phyloP scores from a whole-genome alignment of 495 filamentous ascomycete genomes.

The Penicillium coprophilum region DNA sequence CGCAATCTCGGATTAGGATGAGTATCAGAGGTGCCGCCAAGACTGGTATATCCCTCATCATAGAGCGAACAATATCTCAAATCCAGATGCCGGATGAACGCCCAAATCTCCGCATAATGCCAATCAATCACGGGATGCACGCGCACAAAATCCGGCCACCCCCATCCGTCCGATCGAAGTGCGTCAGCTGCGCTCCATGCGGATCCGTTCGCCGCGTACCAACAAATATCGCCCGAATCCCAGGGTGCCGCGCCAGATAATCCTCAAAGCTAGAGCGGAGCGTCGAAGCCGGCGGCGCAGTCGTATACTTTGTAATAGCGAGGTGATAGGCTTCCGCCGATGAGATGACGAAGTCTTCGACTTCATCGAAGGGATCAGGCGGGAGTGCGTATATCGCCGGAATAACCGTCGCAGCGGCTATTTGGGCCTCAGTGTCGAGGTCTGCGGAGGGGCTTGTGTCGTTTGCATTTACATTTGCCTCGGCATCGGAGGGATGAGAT shows the following conservation, averaged over 20 bases:
- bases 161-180: conserved; percentile 86
- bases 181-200: conserved; percentile 71
- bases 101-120: conserved; percentile 96
- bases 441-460: conserved; percentile 11
- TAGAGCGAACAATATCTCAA: conserved; percentile 85
- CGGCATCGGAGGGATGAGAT: neutral
- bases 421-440: conserved; percentile 16
- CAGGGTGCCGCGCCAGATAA: conserved; percentile 63
- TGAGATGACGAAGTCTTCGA: conserved; percentile 76
- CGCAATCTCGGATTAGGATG: conserved; percentile 79
- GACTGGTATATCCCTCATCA: conserved; percentile 78
- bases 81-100: conserved; percentile 76
- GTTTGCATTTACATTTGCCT: neutral
- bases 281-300: conserved; percentile 52
- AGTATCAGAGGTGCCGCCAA: conserved; percentile 89
- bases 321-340: conserved; percentile 70
- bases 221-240: conserved; percentile 82
- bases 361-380: conserved; percentile 73
- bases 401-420: conserved; percentile 38
- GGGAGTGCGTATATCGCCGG: conserved; percentile 88
- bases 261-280: conserved; percentile 64
- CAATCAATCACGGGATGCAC: conserved; percentile 95
- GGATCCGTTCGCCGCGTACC: conserved; percentile 92
- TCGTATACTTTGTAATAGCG: conserved; percentile 71
- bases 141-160: conserved; percentile 91